Evolutionary conservation across 768 basidiomycete species (phyloP), one percentile per base, ranked within the genome.

Genomic region (Phlebiopsis flavidoalba): DNA sequence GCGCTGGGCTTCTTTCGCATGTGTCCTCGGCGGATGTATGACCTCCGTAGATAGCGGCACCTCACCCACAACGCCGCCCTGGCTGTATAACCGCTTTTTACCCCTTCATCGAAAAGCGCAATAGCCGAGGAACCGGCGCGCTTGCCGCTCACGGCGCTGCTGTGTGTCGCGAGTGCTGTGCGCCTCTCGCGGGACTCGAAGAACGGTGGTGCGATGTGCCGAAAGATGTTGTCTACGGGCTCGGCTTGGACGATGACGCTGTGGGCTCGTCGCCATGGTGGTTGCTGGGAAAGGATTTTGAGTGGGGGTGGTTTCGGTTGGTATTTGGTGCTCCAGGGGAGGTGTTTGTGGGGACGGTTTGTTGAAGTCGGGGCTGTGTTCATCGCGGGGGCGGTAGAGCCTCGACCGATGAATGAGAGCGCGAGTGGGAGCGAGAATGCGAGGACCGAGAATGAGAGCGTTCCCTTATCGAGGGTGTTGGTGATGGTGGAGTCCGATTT

Each of bases 401-500:
- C n/a, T 55, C 19, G 54, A 51, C 0, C 24, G 55, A 0, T n/a
- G 63, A 54, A 4, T 60, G 58, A 11, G 59, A 14, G 12, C 58
- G 46, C 3, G 40, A 43, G 40, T 43, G 40, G 12, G 40, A 46
- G 0, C 24, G 55, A 0, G 63, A 54, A 5, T 60, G 58, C 10
- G 59, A 14, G 12, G 40, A 46, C 0, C 24, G 55, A 0, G 63
- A 54, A 5, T 60, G 58, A 8, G 59, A 14, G 12, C 55, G 50
- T 45, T 40, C 36, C 22, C 22, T 37, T 10, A 55, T 45, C 0
- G 67, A 67, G 0, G 67, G 60, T 24, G 58, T 47, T 6, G 71
- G 73, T 22, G 70, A 70, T 19, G 70, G 64, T 0, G 70, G 71
- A 15, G 65, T n/a, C n/a, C 58, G 45, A 88, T n/a, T n/a, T n/a